Base-by-base conservation (phyloP, 306 rosid species). In the Cucumis cinereus region DNA sequence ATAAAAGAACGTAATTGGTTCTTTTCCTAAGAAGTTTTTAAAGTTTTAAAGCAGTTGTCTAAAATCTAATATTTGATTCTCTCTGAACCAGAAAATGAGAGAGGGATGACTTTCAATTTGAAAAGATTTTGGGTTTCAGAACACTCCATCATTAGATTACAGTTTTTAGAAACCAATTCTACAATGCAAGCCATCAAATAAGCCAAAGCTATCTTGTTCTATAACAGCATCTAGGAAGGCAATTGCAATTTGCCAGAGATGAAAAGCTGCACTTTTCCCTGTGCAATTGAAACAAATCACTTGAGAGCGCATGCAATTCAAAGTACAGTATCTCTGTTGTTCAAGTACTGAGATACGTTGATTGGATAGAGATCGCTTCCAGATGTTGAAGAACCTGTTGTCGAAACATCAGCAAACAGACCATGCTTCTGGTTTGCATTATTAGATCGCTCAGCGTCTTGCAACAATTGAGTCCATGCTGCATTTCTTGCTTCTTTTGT, bases 351-450 rank as follows among this genome's bases (percentile, higher is more conserved):
- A 53, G 85, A 83, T 16, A 78, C 66, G 19, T 38, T 79, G 64
- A 81, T 16, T 0, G 86, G 86, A 68, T 82, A 84, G 11, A 84
- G 81, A 68, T 80, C 86, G 11, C 40, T 35, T 11, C 10, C 77
- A 26, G 83, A 84, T 8, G 83, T 19, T 19, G 86, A 75, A 17
- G 84, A 30, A 78, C 55, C 61, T 1, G 73, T 77, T 41, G 54
- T 61, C 0, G 82, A 71, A 10, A 73, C 79, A 17, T 79, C 86
- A 9, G n/a, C 14, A 56, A 81, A 56, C 17, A 28, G 4, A 1
- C 77, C 77, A 2, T 73, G 62, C 13, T 11, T 76, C 24, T 41
- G 62, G 62, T 47, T 36, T 38, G 55, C 79, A 22, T 75, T 16
- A 8, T 26, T 58, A 13, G 70, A 22, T 13, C 2, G 20, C 22